Evolutionary conservation across 2,329 filamentous ascomycete species (phyloP).

Genomic region (Blumeria hordei): DNA sequence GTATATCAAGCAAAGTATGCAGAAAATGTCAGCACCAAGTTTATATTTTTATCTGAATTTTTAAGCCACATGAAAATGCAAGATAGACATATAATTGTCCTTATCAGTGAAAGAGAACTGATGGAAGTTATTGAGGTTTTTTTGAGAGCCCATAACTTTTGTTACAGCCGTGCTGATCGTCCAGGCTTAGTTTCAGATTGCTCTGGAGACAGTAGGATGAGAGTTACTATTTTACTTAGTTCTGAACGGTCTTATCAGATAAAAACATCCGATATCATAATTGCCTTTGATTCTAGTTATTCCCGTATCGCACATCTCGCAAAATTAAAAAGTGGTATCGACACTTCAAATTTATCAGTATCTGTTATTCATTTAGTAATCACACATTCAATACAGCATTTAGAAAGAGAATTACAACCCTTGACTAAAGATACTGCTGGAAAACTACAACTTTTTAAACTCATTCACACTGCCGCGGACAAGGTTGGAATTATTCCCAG

Average conservation of each 20-base stretch:
- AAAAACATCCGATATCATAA: conserved; percentile 7
- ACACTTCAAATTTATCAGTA: conserved; percentile 3
- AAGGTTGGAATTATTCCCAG: conserved; percentile 6
- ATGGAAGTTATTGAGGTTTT: conserved; percentile 28
- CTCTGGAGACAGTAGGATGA: conserved; percentile 6
- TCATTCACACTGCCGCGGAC: conserved; percentile 7
- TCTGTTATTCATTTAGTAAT: conserved; percentile 11
- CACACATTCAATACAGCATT: conserved; percentile 13
- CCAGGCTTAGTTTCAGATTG: conserved; percentile 10
- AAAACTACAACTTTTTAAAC: conserved; percentile 9
- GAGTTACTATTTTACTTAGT: conserved; percentile 11
- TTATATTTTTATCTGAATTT: conserved; percentile 32
- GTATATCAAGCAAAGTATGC: conserved; percentile 26
- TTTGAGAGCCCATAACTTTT: conserved; percentile 19
- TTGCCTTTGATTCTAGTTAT: conserved; percentile 9
- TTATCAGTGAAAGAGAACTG: conserved; percentile 25
- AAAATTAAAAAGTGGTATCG: conserved; percentile 4
- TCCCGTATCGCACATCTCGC: conserved; percentile 3
- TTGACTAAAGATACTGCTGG: conserved; percentile 6
- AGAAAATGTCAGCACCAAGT: conserved; percentile 32
- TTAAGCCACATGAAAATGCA: conserved; percentile 21
- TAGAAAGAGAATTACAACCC: conserved; percentile 11
- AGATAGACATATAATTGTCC: conserved; percentile 25
- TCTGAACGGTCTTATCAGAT: conserved; percentile 3
- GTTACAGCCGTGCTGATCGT: conserved; percentile 12